These are phyloP conservation scores for Hypoxylon sp. DNA, from an alignment of 2,329 filamentous ascomycete genomes.

Conservation along the genomic window DNA sequence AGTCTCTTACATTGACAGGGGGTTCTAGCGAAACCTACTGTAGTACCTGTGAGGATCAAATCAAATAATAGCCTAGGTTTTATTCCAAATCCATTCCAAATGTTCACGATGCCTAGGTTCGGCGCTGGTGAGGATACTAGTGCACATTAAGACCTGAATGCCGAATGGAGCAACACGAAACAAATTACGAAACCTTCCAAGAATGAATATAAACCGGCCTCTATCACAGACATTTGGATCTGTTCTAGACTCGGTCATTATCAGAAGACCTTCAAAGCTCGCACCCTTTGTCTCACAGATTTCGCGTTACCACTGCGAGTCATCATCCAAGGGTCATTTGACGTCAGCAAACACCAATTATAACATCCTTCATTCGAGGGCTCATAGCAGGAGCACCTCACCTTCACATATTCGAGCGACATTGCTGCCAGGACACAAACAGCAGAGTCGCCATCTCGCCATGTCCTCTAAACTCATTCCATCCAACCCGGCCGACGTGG, in stretches of 20 bases:
- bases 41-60: not conserved
- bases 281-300: conserved; percentile 25
- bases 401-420: conserved; percentile 12
- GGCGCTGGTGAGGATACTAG: conserved; percentile 10
- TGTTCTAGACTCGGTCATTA: conserved; percentile 20
- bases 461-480: conserved; percentile 78
- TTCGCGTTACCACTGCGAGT: conserved; percentile 13
- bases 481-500: conserved; percentile 81
- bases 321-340: conserved; percentile 14
- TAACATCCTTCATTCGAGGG: conserved; percentile 5
- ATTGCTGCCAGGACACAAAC: conserved; percentile 6
- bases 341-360: conserved; percentile 11
- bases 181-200: conserved; percentile 18
- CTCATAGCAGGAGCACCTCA: not conserved
- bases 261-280: conserved; percentile 13
- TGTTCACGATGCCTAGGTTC: conserved; percentile 14
- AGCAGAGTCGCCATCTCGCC: conserved; percentile 40
- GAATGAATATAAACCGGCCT: conserved; percentile 35
- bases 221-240: conserved; percentile 15
- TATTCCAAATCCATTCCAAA: conserved; percentile 15
- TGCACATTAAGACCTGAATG: not conserved
- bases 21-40: not conserved
- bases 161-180: conserved; percentile 8
- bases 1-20: conserved; percentile 4
- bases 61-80: conserved; percentile 3